Percentiles rank a stretch among this genome's conserved stretches.
Evolutionary conservation across 116 monocot genomes (phyloP).

Genomic region (Posidonia oceanica): DNA sequence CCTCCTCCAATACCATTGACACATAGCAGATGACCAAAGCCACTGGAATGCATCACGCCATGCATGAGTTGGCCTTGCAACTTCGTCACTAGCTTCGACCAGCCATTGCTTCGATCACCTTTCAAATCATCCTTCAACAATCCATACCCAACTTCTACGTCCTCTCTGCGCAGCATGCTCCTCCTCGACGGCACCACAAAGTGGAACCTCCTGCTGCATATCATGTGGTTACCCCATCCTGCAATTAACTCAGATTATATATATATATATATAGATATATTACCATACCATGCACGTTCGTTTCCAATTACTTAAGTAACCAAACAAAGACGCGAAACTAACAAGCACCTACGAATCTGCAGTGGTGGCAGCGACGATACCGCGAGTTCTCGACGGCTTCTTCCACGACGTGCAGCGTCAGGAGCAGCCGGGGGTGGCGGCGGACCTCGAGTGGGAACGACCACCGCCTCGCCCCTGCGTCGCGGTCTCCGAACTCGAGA

Average conservation of each 20-base stretch:
- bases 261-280: too few relatives aligned
- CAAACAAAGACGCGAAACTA: neutral
- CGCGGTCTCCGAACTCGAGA: slow-evolving; percentile 32
- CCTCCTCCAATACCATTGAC: slow-evolving; percentile 67
- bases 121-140: too few relatives aligned
- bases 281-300: too few relatives aligned
- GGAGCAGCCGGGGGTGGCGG: slow-evolving; percentile 14
- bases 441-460: slow-evolving; percentile 65
- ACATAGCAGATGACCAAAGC: slow-evolving; percentile 72
- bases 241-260: neutral
- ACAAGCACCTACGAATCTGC: slow-evolving; percentile 41
- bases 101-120: neutral
- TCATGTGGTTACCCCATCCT: slow-evolving; percentile 89
- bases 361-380: slow-evolving; percentile 34
- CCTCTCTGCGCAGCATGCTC: neutral
- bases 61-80: slow-evolving; percentile 36
- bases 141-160: neutral
- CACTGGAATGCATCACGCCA: slow-evolving; percentile 72
- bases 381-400: slow-evolving; percentile 40
- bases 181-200: slow-evolving; percentile 56
- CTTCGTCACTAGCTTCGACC: slow-evolving; percentile 9
- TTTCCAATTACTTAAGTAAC: neutral
- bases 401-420: slow-evolving; percentile 51
- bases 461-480: slow-evolving; percentile 26
- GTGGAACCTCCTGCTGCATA: slow-evolving; percentile 72